Conservation (phyloP, 352 stramenopile genomes). For the Globisporangium heterothallicum region DNA sequence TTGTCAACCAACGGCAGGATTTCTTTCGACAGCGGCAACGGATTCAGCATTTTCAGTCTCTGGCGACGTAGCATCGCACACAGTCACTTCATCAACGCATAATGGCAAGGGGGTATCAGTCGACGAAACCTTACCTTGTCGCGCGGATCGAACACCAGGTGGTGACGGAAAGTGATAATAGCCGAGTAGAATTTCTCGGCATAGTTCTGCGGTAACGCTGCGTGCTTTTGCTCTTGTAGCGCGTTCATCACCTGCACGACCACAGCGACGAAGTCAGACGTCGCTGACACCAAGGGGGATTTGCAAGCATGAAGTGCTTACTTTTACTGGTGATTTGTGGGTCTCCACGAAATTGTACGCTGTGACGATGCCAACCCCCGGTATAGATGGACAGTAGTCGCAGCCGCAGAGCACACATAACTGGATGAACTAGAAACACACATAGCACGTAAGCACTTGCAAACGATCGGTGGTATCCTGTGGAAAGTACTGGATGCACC, state of each 20-base stretch:
- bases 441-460: constrained; percentile 1
- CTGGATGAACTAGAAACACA: constrained; percentile 49
- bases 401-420: constrained; percentile 86
- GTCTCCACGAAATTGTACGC: constrained; percentile 73
- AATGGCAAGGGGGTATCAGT: background rate
- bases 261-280: background rate
- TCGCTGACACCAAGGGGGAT: background rate
- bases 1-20: constrained; percentile 53
- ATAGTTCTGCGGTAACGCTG: constrained; percentile 35
- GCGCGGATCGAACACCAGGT: constrained; percentile 83
- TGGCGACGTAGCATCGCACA: constrained; percentile 3
- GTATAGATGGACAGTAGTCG: constrained; percentile 83
- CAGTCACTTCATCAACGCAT: background rate
- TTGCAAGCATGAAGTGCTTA: constrained; percentile 11
- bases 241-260: constrained; percentile 43
- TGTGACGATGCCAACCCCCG: constrained; percentile 72
- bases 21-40: constrained; percentile 46
- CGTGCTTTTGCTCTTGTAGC: constrained; percentile 43
- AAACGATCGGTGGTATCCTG: background rate
- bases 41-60: constrained; percentile 78
- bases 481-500: constrained; percentile 23
- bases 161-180: constrained; percentile 84
- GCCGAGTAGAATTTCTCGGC: constrained; percentile 45
- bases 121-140: constrained; percentile 29
- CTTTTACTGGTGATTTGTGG: constrained; percentile 42